Evolutionary conservation across 768 basidiomycete species (phyloP).

Genomic region (Amanita fuliginea): DNA sequence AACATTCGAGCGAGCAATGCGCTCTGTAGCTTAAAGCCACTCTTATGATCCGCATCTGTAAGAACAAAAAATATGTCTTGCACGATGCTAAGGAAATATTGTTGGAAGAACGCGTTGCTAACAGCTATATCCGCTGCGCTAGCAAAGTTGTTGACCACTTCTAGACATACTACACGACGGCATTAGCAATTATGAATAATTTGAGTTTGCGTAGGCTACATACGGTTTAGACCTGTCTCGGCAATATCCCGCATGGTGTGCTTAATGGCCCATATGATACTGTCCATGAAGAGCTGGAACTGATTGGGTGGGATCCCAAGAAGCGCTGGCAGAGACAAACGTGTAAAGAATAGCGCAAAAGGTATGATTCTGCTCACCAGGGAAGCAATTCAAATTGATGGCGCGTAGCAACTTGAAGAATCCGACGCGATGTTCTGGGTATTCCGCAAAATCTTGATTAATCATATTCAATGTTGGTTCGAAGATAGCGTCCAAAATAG

Average conservation of each 20-base stretch:
- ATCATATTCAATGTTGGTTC: slow-evolving; percentile 98
- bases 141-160: slow-evolving; percentile 94
- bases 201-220: background rate
- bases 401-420: slow-evolving; percentile 94
- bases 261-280: slow-evolving; percentile 99
- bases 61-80: slow-evolving; percentile 97
- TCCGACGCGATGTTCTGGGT: slow-evolving; percentile 92
- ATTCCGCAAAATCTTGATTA: slow-evolving; percentile 98
- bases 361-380: slow-evolving; percentile 41
- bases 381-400: slow-evolving; percentile 92
- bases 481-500: slow-evolving; percentile 94
- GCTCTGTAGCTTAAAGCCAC: slow-evolving; percentile 93
- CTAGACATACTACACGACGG: slow-evolving; percentile 63
- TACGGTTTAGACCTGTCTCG: slow-evolving; percentile 77
- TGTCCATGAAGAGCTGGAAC: slow-evolving; percentile 98
- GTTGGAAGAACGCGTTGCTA: slow-evolving; percentile 90
- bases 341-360: slow-evolving; percentile 2
- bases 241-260: slow-evolving; percentile 99
- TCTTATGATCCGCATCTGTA: slow-evolving; percentile 98
- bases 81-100: slow-evolving; percentile 86
- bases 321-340: slow-evolving; percentile 39
- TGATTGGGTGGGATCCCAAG: slow-evolving; percentile 80
- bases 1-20: slow-evolving; percentile 89
- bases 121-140: slow-evolving; percentile 60
- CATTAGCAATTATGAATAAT: background rate